phyloP scores from a whole-genome alignment of 2,329 filamentous ascomycete genomes.

The Botryotinia convoluta region DNA sequence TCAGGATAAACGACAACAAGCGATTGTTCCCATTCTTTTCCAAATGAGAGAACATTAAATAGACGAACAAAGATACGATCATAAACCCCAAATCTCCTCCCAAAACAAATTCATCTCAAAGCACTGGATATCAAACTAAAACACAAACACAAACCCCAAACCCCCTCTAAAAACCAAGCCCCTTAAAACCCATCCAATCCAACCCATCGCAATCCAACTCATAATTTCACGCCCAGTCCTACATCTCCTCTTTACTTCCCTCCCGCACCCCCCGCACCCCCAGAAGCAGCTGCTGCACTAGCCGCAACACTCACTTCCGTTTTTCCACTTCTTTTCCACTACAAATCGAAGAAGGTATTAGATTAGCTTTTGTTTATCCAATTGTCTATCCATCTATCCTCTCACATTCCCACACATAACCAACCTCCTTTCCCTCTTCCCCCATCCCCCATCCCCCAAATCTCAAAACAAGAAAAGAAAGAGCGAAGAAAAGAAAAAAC shows the following conservation, averaged over 20 bases:
- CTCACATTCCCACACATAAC: background rate
- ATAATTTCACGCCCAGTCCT: background rate
- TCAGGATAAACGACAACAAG: background rate
- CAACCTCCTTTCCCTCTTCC: background rate
- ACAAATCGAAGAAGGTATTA: background rate
- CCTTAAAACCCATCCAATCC: background rate
- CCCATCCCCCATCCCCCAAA: background rate
- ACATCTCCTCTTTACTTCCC: background rate
- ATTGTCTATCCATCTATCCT: accelerated
- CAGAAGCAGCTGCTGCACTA: background rate
- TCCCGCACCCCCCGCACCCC: background rate
- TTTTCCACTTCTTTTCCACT: conserved; percentile 8
- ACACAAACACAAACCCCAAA: too few species aligned
- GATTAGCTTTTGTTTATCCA: background rate
- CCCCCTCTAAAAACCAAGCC: too few species aligned
- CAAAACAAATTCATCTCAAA: background rate
- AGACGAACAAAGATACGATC: background rate
- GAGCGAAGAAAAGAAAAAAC: background rate
- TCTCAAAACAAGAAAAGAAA: background rate
- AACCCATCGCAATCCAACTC: background rate
- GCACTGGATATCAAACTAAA: background rate
- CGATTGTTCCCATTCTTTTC: background rate
- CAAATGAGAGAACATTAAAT: too few species aligned
- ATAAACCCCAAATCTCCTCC: too few species aligned
- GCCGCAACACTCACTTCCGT: background rate